Base-by-base conservation (phyloP, 805 yeast genomes). In the Candida andamanensis region DNA sequence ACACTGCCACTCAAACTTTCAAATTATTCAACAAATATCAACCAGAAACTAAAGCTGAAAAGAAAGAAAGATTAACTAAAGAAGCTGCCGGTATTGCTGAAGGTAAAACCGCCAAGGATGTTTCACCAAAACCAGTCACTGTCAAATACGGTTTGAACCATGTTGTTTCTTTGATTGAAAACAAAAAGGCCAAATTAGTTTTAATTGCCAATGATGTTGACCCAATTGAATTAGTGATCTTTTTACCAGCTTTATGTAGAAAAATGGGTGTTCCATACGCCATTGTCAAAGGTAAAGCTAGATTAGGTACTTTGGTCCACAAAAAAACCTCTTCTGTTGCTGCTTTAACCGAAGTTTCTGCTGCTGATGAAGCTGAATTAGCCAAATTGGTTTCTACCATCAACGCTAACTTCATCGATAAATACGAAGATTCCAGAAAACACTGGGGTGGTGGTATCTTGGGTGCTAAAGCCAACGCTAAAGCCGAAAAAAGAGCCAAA, bases 361-460 rank as follows among this genome's bases (percentile, higher is more conserved):
- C 94, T 45, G 97, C 85, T 69, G 97, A 90, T 69, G 92, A 86
- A 74, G 78, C 95, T 61, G 87, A 85, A 60, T 80, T 90, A 58
- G 89, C 97, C 51, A 84, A 85, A 67, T 78, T 90, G 60, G 77
- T 92, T 51, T 82, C 96, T 38, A 82, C 97, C 61, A 78, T 90
- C 70, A 80, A 86, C 73, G 81, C 95, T 50, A 87, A 86, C 92
- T 90, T 82, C 72, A 67, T 70, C 56, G 95, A 85, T 64, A 85
- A 86, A 73, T 85, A 81, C 83, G 97, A 90, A 62, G 97, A 92
- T 56, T 61, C 76, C 64, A 90, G 94, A 80, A 87, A 85, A 75
- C 95, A 86, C 81, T 90, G 98, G 98, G 97, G 97, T 78, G 98
- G 98, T 78, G 98, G 98, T 78, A 63, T 86, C 70, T 74, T 92